Percentiles rank a stretch among this genome's conserved stretches.
These are phyloP conservation scores for Botrytis byssoidea DNA, from an alignment of 2,329 filamentous ascomycete genomes.

Conservation along the genomic window DNA sequence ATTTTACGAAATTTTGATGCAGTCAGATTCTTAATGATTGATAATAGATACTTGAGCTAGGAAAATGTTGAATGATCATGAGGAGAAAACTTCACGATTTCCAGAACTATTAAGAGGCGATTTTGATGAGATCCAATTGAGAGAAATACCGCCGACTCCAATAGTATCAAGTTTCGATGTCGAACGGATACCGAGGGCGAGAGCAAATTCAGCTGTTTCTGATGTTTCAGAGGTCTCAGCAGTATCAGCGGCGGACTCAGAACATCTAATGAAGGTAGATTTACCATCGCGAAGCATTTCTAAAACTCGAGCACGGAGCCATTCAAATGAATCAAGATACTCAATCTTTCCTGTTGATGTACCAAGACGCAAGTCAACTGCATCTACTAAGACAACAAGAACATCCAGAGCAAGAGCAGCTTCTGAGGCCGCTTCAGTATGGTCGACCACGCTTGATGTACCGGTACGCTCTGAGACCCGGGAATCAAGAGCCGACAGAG, in stretches of 20 bases:
- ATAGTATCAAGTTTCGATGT: constrained; percentile 11
- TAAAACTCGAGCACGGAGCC: constrained; percentile 5
- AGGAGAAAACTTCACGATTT: constrained; percentile 5
- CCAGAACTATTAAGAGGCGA: constrained; percentile 6
- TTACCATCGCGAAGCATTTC: not conserved
- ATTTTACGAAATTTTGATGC: constrained; percentile 7
- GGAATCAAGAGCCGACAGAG: not conserved
- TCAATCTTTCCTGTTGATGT: constrained; percentile 13
- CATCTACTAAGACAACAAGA: constrained; percentile 10
- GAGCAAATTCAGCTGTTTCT: constrained; percentile 1
- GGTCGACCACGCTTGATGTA: constrained; percentile 13
- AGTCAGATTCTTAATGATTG: constrained; percentile 10
- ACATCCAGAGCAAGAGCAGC: not conserved
- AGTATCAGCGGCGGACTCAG: not conserved
- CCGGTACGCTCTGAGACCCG: not conserved
- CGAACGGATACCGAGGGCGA: constrained; percentile 3
- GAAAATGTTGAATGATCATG: constrained; percentile 12
- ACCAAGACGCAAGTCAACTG: constrained; percentile 5
- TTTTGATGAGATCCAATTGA: constrained; percentile 13
- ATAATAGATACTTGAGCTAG: not conserved
- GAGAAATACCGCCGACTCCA: constrained; percentile 18
- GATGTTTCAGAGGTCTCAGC: not conserved
- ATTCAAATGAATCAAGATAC: constrained; percentile 14
- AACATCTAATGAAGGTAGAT: not conserved
- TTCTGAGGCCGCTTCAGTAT: constrained; percentile 11